Conservation (phyloP, 768 basidiomycete species). For the Suillus placidus region DNA sequence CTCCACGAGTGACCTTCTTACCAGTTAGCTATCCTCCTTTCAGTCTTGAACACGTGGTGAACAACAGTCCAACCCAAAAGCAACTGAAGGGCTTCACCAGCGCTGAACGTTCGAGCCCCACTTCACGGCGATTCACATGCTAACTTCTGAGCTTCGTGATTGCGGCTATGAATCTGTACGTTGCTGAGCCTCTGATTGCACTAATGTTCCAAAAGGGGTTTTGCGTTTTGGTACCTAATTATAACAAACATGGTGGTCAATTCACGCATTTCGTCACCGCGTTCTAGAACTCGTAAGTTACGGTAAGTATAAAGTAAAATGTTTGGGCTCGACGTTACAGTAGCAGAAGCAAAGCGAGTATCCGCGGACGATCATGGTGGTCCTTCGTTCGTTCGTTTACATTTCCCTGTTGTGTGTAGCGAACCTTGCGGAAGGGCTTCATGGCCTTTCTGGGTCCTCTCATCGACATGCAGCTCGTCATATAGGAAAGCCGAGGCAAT, state of each 20-base stretch:
- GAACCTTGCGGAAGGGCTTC: not conserved
- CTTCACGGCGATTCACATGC: not conserved
- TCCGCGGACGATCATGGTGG: not conserved
- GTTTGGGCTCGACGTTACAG: not conserved
- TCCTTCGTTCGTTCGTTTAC: not conserved
- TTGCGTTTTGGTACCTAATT: not conserved
- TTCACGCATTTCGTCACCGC: not conserved
- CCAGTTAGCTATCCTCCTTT: not conserved
- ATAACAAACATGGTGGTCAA: not conserved
- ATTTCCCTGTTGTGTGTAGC: conserved; percentile 1
- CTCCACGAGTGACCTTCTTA: not conserved
- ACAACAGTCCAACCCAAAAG: not conserved
- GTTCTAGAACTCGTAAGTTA: not conserved
- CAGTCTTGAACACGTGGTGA: not conserved
- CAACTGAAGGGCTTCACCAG: not conserved
- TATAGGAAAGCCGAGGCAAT: not conserved
- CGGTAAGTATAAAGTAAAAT: conserved; percentile 1
- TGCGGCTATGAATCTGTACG: not conserved
- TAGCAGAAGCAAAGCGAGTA: not conserved
- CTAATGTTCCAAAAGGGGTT: not conserved
- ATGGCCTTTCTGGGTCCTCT: not conserved
- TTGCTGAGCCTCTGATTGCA: not conserved
- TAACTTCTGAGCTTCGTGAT: not conserved
- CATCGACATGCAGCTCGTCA: not conserved
- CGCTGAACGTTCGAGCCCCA: not conserved